A percentile compares a stretch with the other conserved stretches of the same genome.
These are phyloP conservation scores for Wickerhamiella allomyrinae DNA, from an alignment of 805 yeast species.

Conservation along the genomic window DNA sequence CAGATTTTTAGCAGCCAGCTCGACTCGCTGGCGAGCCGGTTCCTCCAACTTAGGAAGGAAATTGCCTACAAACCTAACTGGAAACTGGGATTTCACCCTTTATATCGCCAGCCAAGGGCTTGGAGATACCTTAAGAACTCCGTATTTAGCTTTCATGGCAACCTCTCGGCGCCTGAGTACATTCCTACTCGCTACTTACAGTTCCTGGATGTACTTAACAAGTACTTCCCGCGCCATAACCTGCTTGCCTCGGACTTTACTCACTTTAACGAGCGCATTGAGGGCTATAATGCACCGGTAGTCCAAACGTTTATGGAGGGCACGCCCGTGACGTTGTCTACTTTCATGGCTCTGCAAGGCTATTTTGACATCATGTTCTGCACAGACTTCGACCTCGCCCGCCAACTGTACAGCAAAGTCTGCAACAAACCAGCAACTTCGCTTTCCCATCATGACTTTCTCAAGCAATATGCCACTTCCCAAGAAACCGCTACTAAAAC, in stretches of 20 bases:
- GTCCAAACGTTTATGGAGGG: slow-evolving; percentile 63
- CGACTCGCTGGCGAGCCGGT: slow-evolving; percentile 37
- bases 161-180: slow-evolving; percentile 57
- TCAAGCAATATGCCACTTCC: slow-evolving; percentile 56
- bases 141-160: slow-evolving; percentile 50
- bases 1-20: slow-evolving; percentile 55
- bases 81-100: slow-evolving; percentile 41
- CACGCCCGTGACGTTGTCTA: slow-evolving; percentile 50
- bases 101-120: slow-evolving; percentile 32
- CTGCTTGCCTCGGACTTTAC: slow-evolving; percentile 62
- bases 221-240: slow-evolving; percentile 61
- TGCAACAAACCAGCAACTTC: slow-evolving; percentile 45
- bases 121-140: slow-evolving; percentile 34
- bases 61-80: slow-evolving; percentile 19
- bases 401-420: slow-evolving; percentile 47
- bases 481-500: slow-evolving; percentile 52
- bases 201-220: slow-evolving; percentile 46
- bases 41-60: slow-evolving; percentile 38
- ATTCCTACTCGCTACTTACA: slow-evolving; percentile 65
- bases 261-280: slow-evolving; percentile 26
- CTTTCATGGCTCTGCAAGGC: slow-evolving; percentile 77
- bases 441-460: slow-evolving; percentile 47
- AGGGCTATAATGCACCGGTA: slow-evolving; percentile 59
- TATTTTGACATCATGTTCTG: slow-evolving; percentile 79
- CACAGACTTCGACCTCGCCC: slow-evolving; percentile 52